Percentiles rank a stretch among this genome's conserved stretches.
phyloP scores from a whole-genome alignment of 352 stramenopile genomes.

The Plasmopara halstedii region DNA sequence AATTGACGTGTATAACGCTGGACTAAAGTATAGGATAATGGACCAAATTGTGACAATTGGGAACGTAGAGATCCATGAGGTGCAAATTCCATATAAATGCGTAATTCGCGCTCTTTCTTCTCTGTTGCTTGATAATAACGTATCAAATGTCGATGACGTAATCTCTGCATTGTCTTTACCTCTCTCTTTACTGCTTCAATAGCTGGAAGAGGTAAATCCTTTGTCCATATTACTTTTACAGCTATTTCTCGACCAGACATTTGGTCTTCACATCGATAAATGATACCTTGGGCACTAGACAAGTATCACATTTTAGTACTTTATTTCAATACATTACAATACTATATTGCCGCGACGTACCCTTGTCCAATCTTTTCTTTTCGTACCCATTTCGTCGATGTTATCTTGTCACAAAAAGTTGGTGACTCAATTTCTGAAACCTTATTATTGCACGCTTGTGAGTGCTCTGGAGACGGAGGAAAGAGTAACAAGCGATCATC shows the following conservation, averaged over 20 bases:
- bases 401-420: constrained; percentile 11
- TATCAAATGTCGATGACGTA: constrained; percentile 55
- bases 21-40: constrained; percentile 30
- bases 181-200: constrained; percentile 56
- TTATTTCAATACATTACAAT: background rate
- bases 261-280: constrained; percentile 63
- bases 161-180: constrained; percentile 56
- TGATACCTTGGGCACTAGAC: constrained; percentile 47
- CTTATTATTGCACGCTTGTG: constrained; percentile 19
- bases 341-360: constrained; percentile 15
- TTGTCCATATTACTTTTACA: constrained; percentile 61
- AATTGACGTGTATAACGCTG: constrained; percentile 79
- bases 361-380: constrained; percentile 80
- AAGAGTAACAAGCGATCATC: too few relatives aligned
- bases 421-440: constrained; percentile 17
- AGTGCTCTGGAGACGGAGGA: constrained; percentile 21
- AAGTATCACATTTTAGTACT: constrained; percentile 2
- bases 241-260: constrained; percentile 45
- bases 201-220: constrained; percentile 39
- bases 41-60: constrained; percentile 41
- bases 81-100: constrained; percentile 88
- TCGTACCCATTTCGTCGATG: constrained; percentile 35
- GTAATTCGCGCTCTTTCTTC: constrained; percentile 45
- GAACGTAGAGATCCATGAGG: constrained; percentile 66
- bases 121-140: constrained; percentile 55